These are phyloP conservation scores for Tylopilus subfusipes DNA, from an alignment of 768 basidiomycete genomes.

Conservation along the genomic window DNA sequence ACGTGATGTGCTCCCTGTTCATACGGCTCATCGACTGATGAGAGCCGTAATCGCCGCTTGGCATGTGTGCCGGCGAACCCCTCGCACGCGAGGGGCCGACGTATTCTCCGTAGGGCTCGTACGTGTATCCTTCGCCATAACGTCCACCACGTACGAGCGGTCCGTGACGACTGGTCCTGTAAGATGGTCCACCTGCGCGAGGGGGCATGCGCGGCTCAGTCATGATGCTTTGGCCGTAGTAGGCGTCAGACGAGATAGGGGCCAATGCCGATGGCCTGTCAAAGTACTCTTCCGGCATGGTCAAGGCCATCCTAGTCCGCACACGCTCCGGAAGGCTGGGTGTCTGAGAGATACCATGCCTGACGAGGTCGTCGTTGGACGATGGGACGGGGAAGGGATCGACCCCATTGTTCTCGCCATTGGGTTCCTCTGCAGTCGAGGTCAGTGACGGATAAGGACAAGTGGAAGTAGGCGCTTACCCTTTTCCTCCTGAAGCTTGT, in stretches of 20 bases:
- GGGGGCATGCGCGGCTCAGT: background rate
- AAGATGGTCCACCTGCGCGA: background rate
- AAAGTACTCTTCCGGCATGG: background rate
- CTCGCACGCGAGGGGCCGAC: constrained; percentile 4
- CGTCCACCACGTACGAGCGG: background rate
- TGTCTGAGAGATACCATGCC: background rate
- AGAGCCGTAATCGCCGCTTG: background rate
- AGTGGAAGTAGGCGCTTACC: background rate
- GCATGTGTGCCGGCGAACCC: background rate
- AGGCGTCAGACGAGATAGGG: background rate
- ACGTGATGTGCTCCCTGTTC: background rate
- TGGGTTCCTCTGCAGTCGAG: background rate
- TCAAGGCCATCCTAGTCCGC: constrained; percentile 6
- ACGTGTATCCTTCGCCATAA: background rate
- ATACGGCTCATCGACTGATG: background rate
- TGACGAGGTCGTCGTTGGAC: background rate
- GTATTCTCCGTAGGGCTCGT: background rate
- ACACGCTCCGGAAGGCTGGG: constrained; percentile 10
- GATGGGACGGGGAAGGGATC: constrained; percentile 6
- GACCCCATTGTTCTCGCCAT: background rate
- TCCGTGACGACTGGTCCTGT: background rate
- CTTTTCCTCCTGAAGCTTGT: background rate
- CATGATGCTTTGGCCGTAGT: background rate
- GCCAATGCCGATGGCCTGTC: background rate
- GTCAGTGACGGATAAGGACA: background rate